Evolutionary conservation across 2,329 filamentous ascomycete genomes (phyloP).

Genomic region (Dactylellina drechsleri): DNA sequence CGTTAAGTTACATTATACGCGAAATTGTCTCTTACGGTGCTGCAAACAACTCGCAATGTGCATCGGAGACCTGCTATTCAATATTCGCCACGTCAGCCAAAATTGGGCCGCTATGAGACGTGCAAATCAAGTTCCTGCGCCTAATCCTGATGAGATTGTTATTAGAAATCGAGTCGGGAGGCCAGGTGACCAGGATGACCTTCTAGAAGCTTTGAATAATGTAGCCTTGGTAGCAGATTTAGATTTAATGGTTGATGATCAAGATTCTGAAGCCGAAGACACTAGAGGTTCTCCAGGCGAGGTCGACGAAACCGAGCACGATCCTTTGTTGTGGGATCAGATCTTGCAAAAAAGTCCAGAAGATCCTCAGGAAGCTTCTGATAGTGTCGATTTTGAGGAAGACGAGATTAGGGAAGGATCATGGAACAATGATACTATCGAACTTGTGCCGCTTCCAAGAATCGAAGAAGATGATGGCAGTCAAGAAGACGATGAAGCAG

Average conservation of each 20-base stretch:
- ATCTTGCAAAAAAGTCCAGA: conserved; percentile 17
- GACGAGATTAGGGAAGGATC: not conserved
- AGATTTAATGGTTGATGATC: not conserved
- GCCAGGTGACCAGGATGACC: not conserved
- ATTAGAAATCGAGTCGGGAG: not conserved
- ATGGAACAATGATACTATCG: not conserved
- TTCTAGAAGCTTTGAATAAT: not conserved
- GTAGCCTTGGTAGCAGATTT: not conserved
- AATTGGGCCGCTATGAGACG: not conserved
- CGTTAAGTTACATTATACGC: conserved; percentile 14
- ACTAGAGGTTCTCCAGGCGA: conserved; percentile 3
- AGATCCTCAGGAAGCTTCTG: not conserved
- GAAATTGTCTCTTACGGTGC: conserved; percentile 20
- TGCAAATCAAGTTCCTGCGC: not conserved
- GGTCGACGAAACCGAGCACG: conserved; percentile 9
- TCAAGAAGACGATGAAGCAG: not conserved
- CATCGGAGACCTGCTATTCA: conserved; percentile 6
- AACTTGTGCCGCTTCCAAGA: not conserved
- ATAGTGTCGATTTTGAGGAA: not conserved
- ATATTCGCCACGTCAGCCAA: not conserved
- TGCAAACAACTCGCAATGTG: conserved; percentile 10
- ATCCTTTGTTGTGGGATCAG: conserved; percentile 17
- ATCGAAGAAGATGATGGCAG: not conserved
- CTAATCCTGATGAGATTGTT: not conserved
- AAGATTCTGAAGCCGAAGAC: not conserved